Conservation (phyloP, 2,329 filamentous ascomycete genomes). For the Pseudogymnoascus sp. region DNA sequence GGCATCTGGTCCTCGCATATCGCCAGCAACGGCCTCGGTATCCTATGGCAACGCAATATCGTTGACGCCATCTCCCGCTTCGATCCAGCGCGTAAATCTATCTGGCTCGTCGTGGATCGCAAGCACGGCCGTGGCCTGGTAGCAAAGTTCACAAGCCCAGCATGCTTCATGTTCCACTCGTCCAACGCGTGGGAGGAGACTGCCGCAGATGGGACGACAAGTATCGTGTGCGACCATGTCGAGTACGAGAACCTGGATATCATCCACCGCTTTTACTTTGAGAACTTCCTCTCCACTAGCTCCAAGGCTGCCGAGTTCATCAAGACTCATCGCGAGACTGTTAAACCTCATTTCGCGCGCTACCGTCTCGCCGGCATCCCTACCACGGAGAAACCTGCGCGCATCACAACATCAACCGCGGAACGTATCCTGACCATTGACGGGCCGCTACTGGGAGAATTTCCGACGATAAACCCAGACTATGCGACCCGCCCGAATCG, state of each 20-base stretch:
- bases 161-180: constrained; percentile 74
- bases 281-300: constrained; percentile 55
- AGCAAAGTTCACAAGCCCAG: constrained; percentile 58
- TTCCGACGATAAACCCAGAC: constrained; percentile 59
- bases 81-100: constrained; percentile 47
- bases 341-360: constrained; percentile 28
- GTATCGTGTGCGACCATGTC: constrained; percentile 60
- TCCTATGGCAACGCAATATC: constrained; percentile 61
- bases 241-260: constrained; percentile 60
- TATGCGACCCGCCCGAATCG: constrained; percentile 46
- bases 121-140: constrained; percentile 55
- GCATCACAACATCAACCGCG: constrained; percentile 15
- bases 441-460: constrained; percentile 51
- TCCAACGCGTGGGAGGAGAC: constrained; percentile 69
- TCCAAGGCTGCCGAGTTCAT: constrained; percentile 41
- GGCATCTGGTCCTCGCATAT: constrained; percentile 65
- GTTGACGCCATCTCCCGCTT: constrained; percentile 62
- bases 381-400: constrained; percentile 16
- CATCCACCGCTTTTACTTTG: constrained; percentile 62
- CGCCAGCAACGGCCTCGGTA: constrained; percentile 48
- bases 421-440: constrained; percentile 41
- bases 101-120: constrained; percentile 72
- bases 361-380: constrained; percentile 18
- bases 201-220: constrained; percentile 33
- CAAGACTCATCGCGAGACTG: constrained; percentile 41